Evolutionary conservation across 179 eudicot genomes (phyloP).

Genomic region (Nepenthes alata): DNA sequence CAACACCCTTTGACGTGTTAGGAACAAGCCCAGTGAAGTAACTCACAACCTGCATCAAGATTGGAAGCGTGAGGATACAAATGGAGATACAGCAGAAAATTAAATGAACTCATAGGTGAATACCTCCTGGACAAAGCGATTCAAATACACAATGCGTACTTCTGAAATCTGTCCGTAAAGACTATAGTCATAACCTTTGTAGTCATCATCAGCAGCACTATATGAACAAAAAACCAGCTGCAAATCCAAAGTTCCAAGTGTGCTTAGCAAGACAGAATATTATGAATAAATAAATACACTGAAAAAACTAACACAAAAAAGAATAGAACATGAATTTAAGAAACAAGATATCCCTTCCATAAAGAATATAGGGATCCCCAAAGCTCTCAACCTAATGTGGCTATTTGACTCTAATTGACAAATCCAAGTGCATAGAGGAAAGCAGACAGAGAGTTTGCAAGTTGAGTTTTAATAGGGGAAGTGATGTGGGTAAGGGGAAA

Average conservation of each 20-base stretch:
- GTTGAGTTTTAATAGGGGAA: too few relatives aligned
- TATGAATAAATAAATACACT: neutral
- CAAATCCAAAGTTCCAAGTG: conserved; percentile 10
- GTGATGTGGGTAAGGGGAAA: too few relatives aligned
- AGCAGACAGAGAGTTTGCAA: too few relatives aligned
- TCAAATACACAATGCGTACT: conserved; percentile 81
- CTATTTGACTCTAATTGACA: too few relatives aligned
- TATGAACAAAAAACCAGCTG: conserved; percentile 74
- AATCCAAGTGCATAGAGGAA: too few relatives aligned
- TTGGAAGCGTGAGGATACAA: conserved; percentile 8
- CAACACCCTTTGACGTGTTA: conserved; percentile 42
- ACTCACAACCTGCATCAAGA: conserved; percentile 44
- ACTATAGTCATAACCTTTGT: conserved; percentile 81
- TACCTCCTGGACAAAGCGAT: conserved; percentile 96
- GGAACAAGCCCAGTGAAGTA: conserved; percentile 94
- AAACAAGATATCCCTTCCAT: too few relatives aligned
- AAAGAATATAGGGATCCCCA: too few relatives aligned
- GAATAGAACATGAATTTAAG: too few relatives aligned
- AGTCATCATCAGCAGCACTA: conserved; percentile 69
- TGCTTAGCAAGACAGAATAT: conserved; percentile 1
- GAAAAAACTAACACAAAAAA: neutral
- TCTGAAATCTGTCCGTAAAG: conserved; percentile 81
- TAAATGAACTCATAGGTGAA: conserved; percentile 1
- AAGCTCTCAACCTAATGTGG: too few relatives aligned
- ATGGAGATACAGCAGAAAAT: conserved; percentile 3